Percentiles rank a stretch among this genome's conserved stretches.
These are phyloP conservation scores for Backusella tuberculispora DNA, from an alignment of 192 early-diverging fungal species.

Conservation along the genomic window DNA sequence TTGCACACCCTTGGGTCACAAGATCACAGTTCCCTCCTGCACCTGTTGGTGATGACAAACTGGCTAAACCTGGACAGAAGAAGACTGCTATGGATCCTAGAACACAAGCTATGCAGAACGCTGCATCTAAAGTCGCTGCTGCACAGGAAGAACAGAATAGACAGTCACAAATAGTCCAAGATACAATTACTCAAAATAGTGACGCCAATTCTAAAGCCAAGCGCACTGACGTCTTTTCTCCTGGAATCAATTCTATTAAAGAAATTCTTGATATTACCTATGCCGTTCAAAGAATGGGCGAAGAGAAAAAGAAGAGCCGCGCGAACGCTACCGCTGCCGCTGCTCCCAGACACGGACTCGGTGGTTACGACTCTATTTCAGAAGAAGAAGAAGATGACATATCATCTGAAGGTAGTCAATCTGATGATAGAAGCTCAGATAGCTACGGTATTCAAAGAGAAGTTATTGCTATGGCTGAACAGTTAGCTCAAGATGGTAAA, in stretches of 20 bases:
- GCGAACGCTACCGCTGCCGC: not conserved
- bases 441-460: slow-evolving; percentile 19
- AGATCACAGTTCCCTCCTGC: not conserved
- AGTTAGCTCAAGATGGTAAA: slow-evolving; percentile 22
- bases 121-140: slow-evolving; percentile 13
- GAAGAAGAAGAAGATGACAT: slow-evolving; percentile 8
- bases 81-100: not conserved
- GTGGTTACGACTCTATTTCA: slow-evolving; percentile 19
- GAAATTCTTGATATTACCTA: slow-evolving; percentile 79
- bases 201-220: slow-evolving; percentile 34
- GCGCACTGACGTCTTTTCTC: slow-evolving; percentile 55
- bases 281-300: slow-evolving; percentile 77
- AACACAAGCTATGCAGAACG: slow-evolving; percentile 24
- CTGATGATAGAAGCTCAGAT: not conserved
- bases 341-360: slow-evolving; percentile 1
- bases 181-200: not conserved
- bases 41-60: not conserved
- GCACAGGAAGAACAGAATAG: slow-evolving; percentile 3
- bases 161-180: slow-evolving; percentile 1
- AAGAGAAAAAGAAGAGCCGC: slow-evolving; percentile 51
- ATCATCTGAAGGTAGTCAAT: not conserved
- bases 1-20: slow-evolving; percentile 78
- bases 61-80: not conserved
- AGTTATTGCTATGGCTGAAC: slow-evolving; percentile 33
- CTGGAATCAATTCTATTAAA: slow-evolving; percentile 62